Evolutionary conservation across 108 stramenopile species (phyloP).

Genomic region (Poteriospumella lacustris): DNA sequence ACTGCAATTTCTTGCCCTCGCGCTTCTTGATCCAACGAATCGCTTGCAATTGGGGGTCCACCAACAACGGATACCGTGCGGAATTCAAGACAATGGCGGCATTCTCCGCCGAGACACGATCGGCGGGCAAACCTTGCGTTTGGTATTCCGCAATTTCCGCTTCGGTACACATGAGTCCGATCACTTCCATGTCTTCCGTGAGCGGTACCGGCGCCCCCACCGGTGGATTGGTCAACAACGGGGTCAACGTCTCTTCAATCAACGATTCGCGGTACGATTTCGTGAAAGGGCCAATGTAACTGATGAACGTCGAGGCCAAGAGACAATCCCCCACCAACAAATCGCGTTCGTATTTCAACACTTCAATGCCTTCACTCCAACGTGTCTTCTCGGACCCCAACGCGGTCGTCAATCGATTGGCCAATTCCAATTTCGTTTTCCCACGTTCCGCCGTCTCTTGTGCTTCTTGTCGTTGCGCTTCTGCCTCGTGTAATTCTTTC

Average conservation of each 20-base stretch:
- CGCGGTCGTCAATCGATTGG: slow-evolving; percentile 53
- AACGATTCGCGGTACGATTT: slow-evolving; percentile 42
- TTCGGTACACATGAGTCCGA: slow-evolving; percentile 49
- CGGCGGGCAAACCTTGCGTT: slow-evolving; percentile 59
- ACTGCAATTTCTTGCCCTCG: slow-evolving; percentile 37
- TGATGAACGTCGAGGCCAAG: slow-evolving; percentile 54
- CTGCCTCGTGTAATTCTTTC: slow-evolving; percentile 57
- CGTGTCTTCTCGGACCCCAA: slow-evolving; percentile 54
- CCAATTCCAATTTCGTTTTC: slow-evolving; percentile 49
- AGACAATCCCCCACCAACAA: slow-evolving; percentile 58
- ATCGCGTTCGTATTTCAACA: slow-evolving; percentile 27
- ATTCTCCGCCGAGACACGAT: slow-evolving; percentile 55
- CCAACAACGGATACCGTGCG: slow-evolving; percentile 57
- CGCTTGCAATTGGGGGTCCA: slow-evolving; percentile 64
- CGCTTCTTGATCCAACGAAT: slow-evolving; percentile 53
- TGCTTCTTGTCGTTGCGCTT: slow-evolving; percentile 47
- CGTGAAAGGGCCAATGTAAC: slow-evolving; percentile 60
- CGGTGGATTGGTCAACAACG: not conserved
- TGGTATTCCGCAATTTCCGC: slow-evolving; percentile 55
- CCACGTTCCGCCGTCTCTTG: slow-evolving; percentile 46
- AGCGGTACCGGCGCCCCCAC: slow-evolving; percentile 35
- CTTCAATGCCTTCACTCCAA: slow-evolving; percentile 50
- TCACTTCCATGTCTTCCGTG: slow-evolving; percentile 37
- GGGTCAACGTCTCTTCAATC: slow-evolving; percentile 28
- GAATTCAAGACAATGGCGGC: slow-evolving; percentile 54